These are phyloP conservation scores for Microbotryum violaceum DNA, from an alignment of 1,284 basidiomycete genomes.

Conservation along the genomic window DNA sequence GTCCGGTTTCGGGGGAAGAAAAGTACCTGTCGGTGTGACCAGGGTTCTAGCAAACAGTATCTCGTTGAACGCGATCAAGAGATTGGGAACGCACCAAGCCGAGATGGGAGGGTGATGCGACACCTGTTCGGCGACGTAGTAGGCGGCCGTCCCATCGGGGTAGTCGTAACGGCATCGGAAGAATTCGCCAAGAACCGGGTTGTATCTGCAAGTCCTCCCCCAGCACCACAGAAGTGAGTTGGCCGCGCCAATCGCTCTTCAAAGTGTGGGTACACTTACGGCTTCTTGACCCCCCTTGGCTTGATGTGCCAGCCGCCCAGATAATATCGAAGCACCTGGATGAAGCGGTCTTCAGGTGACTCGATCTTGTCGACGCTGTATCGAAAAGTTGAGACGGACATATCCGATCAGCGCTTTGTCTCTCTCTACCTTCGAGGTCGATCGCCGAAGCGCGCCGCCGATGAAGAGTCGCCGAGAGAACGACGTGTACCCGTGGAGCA, in stretches of 20 bases:
- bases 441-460: conserved; percentile 35
- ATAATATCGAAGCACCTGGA: conserved; percentile 87
- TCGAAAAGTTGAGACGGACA: conserved; percentile 2
- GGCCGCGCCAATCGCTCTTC: background rate
- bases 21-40: conserved; percentile 54
- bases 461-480: background rate
- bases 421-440: conserved; percentile 1
- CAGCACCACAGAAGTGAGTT: background rate
- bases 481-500: conserved; percentile 79
- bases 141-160: conserved; percentile 79
- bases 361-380: conserved; percentile 62
- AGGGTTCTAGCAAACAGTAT: background rate
- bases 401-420: background rate
- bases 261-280: conserved; percentile 51
- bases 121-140: conserved; percentile 94
- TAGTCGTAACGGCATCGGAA: conserved; percentile 96
- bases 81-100: conserved; percentile 52
- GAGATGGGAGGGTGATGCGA: conserved; percentile 86
- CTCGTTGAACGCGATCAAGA: background rate
- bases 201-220: conserved; percentile 56
- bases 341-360: conserved; percentile 82
- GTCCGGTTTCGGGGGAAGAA: conserved; percentile 76
- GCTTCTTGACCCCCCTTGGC: conserved; percentile 99
- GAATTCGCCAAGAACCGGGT: conserved; percentile 94
- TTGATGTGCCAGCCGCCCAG: conserved; percentile 99